A percentile compares a stretch with the other conserved stretches of the same genome.
Evolutionary conservation across 2,329 filamentous ascomycete species (phyloP).

Genomic region (Sphaerulina musiva): DNA sequence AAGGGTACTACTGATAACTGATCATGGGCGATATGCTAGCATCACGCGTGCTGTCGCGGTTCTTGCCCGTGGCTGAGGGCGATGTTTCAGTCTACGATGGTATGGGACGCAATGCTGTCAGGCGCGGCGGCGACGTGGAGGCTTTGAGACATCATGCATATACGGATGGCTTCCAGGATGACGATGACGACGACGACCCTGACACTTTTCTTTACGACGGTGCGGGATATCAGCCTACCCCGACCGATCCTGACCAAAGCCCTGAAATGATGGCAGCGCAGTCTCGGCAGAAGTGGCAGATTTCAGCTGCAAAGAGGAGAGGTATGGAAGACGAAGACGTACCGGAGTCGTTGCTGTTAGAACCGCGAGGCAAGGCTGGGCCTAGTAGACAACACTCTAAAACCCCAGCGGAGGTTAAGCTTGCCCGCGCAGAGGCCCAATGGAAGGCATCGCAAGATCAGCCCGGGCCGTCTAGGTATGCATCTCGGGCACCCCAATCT

Average conservation of each 20-base stretch:
- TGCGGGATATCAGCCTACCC: slow-evolving; percentile 22
- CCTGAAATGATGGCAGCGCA: slow-evolving; percentile 30
- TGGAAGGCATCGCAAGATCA: slow-evolving; percentile 47
- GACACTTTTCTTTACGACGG: slow-evolving; percentile 51
- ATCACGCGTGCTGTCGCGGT: slow-evolving; percentile 49
- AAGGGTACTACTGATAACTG: neutral
- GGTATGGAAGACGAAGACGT: slow-evolving; percentile 56
- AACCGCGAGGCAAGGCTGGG: slow-evolving; percentile 38
- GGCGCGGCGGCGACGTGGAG: slow-evolving; percentile 34
- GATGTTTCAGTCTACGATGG: slow-evolving; percentile 37
- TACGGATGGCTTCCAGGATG: slow-evolving; percentile 46
- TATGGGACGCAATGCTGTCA: slow-evolving; percentile 40
- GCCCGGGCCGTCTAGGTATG: slow-evolving; percentile 42
- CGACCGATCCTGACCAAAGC: slow-evolving; percentile 42
- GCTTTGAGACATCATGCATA: slow-evolving; percentile 38
- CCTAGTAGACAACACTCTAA: slow-evolving; percentile 11
- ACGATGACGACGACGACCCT: slow-evolving; percentile 43
- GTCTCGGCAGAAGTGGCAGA: slow-evolving; percentile 40
- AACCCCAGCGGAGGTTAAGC: slow-evolving; percentile 10
- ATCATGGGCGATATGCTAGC: slow-evolving; percentile 41
- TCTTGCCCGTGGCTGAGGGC: slow-evolving; percentile 38
- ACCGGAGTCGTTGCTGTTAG: slow-evolving; percentile 56
- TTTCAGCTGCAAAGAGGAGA: slow-evolving; percentile 25
- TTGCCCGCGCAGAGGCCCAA: slow-evolving; percentile 37
- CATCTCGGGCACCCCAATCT: slow-evolving; percentile 11